A percentile compares a stretch with the other conserved stretches of the same genome.
Evolutionary conservation across 2,329 filamentous ascomycete species (phyloP).

Genomic region (Penicillium olsonii): DNA sequence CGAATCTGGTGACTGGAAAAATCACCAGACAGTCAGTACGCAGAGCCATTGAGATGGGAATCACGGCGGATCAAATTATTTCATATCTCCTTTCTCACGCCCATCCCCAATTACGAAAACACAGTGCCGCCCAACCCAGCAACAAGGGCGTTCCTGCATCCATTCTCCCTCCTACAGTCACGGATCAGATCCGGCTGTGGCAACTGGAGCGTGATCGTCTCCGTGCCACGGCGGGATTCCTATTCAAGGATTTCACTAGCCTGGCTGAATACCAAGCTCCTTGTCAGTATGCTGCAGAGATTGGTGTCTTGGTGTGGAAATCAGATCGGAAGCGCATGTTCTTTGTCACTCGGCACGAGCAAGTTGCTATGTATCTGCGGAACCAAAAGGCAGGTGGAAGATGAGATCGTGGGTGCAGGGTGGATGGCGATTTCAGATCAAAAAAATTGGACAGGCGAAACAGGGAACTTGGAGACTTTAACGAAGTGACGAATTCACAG

Average conservation of each 20-base stretch:
- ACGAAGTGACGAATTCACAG: slow-evolving; percentile 22
- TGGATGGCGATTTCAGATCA: neutral
- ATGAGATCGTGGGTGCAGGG: neutral
- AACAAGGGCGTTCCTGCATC: slow-evolving; percentile 51
- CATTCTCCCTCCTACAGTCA: slow-evolving; percentile 88
- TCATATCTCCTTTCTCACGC: slow-evolving; percentile 89
- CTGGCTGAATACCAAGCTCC: slow-evolving; percentile 61
- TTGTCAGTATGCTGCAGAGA: slow-evolving; percentile 73
- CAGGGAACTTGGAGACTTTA: slow-evolving; percentile 10
- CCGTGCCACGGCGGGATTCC: slow-evolving; percentile 76
- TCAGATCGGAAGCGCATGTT: slow-evolving; percentile 79
- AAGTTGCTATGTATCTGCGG: slow-evolving; percentile 78
- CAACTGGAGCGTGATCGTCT: slow-evolving; percentile 96
- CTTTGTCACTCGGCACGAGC: slow-evolving; percentile 89
- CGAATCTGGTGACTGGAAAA: slow-evolving; percentile 90
- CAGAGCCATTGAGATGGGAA: slow-evolving; percentile 82
- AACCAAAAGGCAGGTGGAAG: slow-evolving; percentile 49
- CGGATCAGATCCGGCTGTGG: slow-evolving; percentile 97
- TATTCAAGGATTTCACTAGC: slow-evolving; percentile 85
- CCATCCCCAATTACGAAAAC: slow-evolving; percentile 86
- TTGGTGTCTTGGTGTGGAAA: slow-evolving; percentile 87
- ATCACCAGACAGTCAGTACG: slow-evolving; percentile 87
- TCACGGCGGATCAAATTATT: slow-evolving; percentile 94
- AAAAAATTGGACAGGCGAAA: slow-evolving; percentile 1
- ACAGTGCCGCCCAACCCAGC: slow-evolving; percentile 46